Percentiles rank a stretch among this genome's conserved stretches.
Evolutionary conservation across 2,329 filamentous ascomycete genomes (phyloP).

Genomic region (Aureobasidium sp.): DNA sequence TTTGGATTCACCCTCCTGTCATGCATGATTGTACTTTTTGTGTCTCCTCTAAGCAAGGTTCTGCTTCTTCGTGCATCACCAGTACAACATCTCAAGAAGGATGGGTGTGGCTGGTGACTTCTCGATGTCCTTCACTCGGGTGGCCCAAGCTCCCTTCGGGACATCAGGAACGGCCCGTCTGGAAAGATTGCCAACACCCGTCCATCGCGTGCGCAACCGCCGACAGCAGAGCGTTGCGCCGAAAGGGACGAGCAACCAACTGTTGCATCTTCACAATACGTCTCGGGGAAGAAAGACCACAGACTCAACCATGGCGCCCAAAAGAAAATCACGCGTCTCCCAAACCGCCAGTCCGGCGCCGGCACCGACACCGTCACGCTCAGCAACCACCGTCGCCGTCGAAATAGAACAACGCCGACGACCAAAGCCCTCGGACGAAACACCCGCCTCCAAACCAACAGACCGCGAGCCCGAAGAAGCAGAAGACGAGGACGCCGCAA

Average conservation of each 20-base stretch:
- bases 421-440: background rate
- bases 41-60: no score
- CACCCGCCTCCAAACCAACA: background rate
- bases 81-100: no score
- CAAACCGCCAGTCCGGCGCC: constrained; percentile 49
- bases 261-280: no score
- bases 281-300: background rate
- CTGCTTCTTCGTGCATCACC: no score
- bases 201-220: background rate
- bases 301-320: constrained; percentile 55
- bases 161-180: background rate
- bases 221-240: no score
- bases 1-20: no score
- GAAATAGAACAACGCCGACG: constrained; percentile 20
- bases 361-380: constrained; percentile 30
- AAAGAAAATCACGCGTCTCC: constrained; percentile 56
- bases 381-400: constrained; percentile 25
- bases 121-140: background rate
- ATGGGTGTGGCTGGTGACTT: background rate
- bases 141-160: constrained; percentile 3
- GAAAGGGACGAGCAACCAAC: no score
- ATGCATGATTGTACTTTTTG: no score
- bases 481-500: background rate
- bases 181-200: background rate
- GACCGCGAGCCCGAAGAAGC: background rate